Conservation (phyloP, 2,329 filamentous ascomycete genomes). For the Pyrenophora teres region DNA sequence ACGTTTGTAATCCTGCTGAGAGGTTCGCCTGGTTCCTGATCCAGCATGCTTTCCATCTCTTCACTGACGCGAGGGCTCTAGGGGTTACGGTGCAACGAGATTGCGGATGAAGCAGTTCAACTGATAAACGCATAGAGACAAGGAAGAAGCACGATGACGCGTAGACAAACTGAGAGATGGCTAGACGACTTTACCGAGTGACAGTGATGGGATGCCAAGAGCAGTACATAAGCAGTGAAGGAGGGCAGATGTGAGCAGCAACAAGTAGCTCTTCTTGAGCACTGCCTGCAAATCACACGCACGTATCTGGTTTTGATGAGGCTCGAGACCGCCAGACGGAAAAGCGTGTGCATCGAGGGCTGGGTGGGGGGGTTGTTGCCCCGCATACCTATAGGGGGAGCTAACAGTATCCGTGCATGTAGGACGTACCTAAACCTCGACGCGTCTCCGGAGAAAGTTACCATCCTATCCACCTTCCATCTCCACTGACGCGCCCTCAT, state of each 20-base stretch:
- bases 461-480: constrained; percentile 25
- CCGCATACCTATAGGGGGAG: constrained; percentile 31
- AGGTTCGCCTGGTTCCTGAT: constrained; percentile 10
- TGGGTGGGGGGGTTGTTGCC: constrained; percentile 29
- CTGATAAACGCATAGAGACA: constrained; percentile 31
- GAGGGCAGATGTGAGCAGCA: not conserved
- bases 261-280: constrained; percentile 4
- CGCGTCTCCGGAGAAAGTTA: constrained; percentile 32
- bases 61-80: not conserved
- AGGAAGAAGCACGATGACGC: constrained; percentile 24
- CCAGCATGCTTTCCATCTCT: constrained; percentile 7
- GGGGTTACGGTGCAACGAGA: not conserved
- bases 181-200: constrained; percentile 10
- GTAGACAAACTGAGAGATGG: constrained; percentile 8
- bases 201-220: constrained; percentile 17
- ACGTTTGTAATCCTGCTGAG: constrained; percentile 41
- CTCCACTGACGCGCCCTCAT: constrained; percentile 29
- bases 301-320: constrained; percentile 5
- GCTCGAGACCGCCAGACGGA: constrained; percentile 3
- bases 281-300: not conserved
- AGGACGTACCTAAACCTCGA: constrained; percentile 22
- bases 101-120: not conserved
- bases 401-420: constrained; percentile 31
- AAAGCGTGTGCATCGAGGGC: constrained; percentile 5
- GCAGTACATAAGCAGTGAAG: constrained; percentile 17